Base-by-base conservation (phyloP, 169 alveolate genomes). In the Sarcocystis neurona region DNA sequence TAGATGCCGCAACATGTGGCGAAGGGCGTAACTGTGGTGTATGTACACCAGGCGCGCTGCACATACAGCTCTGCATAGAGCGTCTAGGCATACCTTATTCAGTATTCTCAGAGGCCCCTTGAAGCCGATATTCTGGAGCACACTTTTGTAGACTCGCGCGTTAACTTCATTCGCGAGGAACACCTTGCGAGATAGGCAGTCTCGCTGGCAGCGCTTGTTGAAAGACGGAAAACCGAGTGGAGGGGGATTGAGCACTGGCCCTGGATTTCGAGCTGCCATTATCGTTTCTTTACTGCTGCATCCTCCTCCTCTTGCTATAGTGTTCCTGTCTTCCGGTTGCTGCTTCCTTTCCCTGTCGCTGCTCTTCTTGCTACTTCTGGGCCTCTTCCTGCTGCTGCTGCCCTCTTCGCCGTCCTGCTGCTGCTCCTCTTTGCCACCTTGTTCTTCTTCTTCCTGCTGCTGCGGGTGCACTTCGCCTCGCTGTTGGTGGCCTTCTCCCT, bases 211-310 rank as follows among this genome's bases (percentile, higher is more conserved):
- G 91, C 93, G 90, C 89, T 93, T 90, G 50, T 95, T 92, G 91
- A 93, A 95, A 58, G 97, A 89, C 15, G 97, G 97, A 75, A 95
- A 95, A 12, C 96, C 97, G 37, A 94, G 77, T 27, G 97, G 97
- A 20, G 94, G 95, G 66, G 94, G 96, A 82, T 94, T 90, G 85
- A 94, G 85, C 41, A 89, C 84, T 0, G 97, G 97, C 32, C 97
- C 97, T 1, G 97, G 97, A 84, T 94, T 90, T 44, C 97, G 84
- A 37, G 97, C 97, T 43, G 97, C 97, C 97, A 95, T 95, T 2
- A 39, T 72, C 18, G 58, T 72, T 56, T 34, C 41, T 23, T 15
- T 72, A 48, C 56, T 15, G 18, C 3, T 10, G 30, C 75, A 18
- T 63, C 15, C 23, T 53, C 66, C 66, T 53, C 23, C 66, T 53